Evolutionary conservation across 2,329 filamentous ascomycete species (phyloP), one percentile per base, ranked within the genome.

Genomic region (Dactylella cylindrospora): DNA sequence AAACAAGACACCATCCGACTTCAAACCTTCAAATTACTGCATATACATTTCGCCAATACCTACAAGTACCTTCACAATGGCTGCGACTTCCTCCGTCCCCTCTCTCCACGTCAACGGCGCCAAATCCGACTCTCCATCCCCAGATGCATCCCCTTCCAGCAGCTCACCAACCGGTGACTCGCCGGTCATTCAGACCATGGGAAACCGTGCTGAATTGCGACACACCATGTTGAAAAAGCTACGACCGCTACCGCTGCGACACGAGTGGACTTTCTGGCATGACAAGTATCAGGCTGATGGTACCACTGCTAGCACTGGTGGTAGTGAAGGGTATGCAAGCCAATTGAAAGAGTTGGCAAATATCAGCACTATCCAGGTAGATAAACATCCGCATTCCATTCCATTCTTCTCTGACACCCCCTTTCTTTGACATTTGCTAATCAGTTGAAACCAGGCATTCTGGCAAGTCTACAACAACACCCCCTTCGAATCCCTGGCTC

Each of bases 381-480:
- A 41, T 53, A 45, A 10, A 22, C 17, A 3, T 8, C 39, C 22
- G 3, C n/a, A 5, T 5, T 7, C 22, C 5, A 17, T 20, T 6
- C 15, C 9, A 8, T 39, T 9, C 15, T 7, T 9, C 9, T 20
- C 19, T 20, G 5, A n/a, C 35, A 9, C 26, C 13, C 9, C 17
- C 9, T 5, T 22, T 8, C 15, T 45, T 19, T 22, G 15, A 41
- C 20, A n/a, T n/a, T 40, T 15, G 22, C 33, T 7, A 15, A 26
- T 4, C 36, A 15, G 12, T 17, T 10, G 9, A 28, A 10, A 5
- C 5, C 87, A 90, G 79, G 88, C 90, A 71, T 90, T 90, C 73
- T 90, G 86, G 83, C 81, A 85, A 64, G 86, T 89, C 75, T 83
- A 84, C 76, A 90, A 90, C 75, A 89, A 90, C 73, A 87, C 84